Evolutionary conservation across 2,329 filamentous ascomycete genomes (phyloP), one percentile per base, ranked within the genome.

Genomic region (Cytospora chrysosperma): DNA sequence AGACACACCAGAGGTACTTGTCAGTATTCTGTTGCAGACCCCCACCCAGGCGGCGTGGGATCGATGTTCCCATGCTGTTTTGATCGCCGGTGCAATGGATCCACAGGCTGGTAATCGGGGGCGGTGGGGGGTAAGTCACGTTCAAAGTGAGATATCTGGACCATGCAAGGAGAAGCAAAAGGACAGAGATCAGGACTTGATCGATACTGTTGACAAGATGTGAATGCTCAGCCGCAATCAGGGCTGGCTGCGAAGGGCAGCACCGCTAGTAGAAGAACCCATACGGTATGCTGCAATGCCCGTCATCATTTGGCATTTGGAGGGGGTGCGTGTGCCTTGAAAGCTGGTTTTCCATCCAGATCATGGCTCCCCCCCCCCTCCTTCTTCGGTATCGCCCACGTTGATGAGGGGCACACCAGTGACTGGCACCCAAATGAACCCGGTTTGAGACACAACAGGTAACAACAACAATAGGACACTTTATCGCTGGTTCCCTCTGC

Each of bases 211-310:
- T 34, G 58, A 49, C n/a, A 26, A 50, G 30, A 55, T 9, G 21
- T 37, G 32, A 15, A 13, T 34, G 32, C 58, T 61, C 51, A 52
- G 17, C 58, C 47, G 58, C 24, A 61, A n/a, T 30, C 32, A 53
- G 49, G 57, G 24, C 32, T 49, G 57, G 24, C 32, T 49, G 21
- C 56, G 28, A 47, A 21, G 17, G 12, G 10, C 9, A 19, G 15
- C 28, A 47, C 43, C 43, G 43, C 43, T 47, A 47, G 21, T n/a
- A n/a, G 24, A 47, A 47, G n/a, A 4, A 24, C n/a, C 10, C n/a
- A n/a, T n/a, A 15, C 43, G 3, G 5, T 47, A 43, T 47, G 40
- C n/a, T 47, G n/a, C 43, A 24, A 47, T 12, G n/a, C 19, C n/a
- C 43, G 43, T 47, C 43, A 47, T 47, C 10, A 34, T 34, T 3